Conservation (phyloP, 2,329 filamentous ascomycete genomes). For the Tolypocladium sp. region DNA sequence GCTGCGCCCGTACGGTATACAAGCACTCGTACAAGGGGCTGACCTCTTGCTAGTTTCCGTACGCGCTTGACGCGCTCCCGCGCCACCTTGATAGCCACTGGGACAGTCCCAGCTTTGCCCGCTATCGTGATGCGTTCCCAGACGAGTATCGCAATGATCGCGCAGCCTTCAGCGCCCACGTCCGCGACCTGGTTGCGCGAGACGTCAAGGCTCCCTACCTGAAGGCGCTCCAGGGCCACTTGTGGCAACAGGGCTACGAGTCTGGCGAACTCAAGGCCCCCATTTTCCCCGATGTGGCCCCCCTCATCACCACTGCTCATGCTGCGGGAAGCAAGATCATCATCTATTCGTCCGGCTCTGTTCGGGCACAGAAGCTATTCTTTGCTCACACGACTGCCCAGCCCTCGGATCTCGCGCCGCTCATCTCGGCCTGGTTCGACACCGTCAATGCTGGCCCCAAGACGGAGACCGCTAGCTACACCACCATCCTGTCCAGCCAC, state of each 20-base stretch:
- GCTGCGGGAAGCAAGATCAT: slow-evolving; percentile 48
- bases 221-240: slow-evolving; percentile 70
- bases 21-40: not conserved
- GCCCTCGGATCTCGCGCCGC: slow-evolving; percentile 47
- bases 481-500: slow-evolving; percentile 43
- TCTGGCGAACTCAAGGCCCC: slow-evolving; percentile 61
- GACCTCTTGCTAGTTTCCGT: slow-evolving; percentile 55
- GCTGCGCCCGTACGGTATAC: not conserved
- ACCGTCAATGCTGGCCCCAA: slow-evolving; percentile 74
- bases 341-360: slow-evolving; percentile 77
- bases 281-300: slow-evolving; percentile 66
- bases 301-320: slow-evolving; percentile 51
- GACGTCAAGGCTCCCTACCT: slow-evolving; percentile 71
- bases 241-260: slow-evolving; percentile 68
- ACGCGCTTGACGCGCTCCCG: slow-evolving; percentile 60
- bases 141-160: slow-evolving; percentile 50
- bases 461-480: slow-evolving; percentile 57
- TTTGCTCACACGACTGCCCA: slow-evolving; percentile 57
- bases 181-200: slow-evolving; percentile 58
- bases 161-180: slow-evolving; percentile 53
- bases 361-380: slow-evolving; percentile 71
- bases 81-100: slow-evolving; percentile 56
- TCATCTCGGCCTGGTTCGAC: slow-evolving; percentile 64
- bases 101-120: slow-evolving; percentile 53
- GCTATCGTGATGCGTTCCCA: slow-evolving; percentile 65